Conservation (phyloP, 2,329 filamentous ascomycete genomes). For the Penicillium sp. region DNA sequence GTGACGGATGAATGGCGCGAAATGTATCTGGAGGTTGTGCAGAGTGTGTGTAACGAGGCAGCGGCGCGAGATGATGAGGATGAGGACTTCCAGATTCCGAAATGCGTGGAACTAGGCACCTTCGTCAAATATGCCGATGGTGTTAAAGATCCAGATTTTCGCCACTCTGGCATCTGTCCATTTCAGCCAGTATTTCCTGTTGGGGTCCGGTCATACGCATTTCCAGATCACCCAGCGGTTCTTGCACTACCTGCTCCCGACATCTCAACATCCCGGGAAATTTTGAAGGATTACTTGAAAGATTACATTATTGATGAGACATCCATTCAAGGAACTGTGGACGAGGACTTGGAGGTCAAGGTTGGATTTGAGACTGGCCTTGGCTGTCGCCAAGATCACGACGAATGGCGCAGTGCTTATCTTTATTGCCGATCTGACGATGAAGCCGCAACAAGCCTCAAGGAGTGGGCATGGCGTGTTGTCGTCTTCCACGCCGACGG, state of each 20-base stretch:
- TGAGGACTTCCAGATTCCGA: neutral
- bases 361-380: neutral
- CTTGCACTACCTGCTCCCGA: neutral
- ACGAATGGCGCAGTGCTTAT: neutral
- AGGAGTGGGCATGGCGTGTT: constrained; percentile 2
- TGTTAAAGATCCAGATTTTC: neutral
- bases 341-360: neutral
- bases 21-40: neutral
- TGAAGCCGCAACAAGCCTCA: neutral
- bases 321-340: neutral
- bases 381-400: neutral
- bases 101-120: constrained; percentile 3
- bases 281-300: neutral
- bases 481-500: neutral
- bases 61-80: neutral
- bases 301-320: neutral
- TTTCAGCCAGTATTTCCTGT: neutral
- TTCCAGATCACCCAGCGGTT: neutral
- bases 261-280: neutral
- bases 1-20: constrained; percentile 1
- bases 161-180: neutral
- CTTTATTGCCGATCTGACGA: neutral
- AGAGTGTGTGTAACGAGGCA: neutral
- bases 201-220: neutral
- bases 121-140: constrained; percentile 4